Base-by-base conservation (phyloP, 345 rosid genomes). In the Turnera subulata region DNA sequence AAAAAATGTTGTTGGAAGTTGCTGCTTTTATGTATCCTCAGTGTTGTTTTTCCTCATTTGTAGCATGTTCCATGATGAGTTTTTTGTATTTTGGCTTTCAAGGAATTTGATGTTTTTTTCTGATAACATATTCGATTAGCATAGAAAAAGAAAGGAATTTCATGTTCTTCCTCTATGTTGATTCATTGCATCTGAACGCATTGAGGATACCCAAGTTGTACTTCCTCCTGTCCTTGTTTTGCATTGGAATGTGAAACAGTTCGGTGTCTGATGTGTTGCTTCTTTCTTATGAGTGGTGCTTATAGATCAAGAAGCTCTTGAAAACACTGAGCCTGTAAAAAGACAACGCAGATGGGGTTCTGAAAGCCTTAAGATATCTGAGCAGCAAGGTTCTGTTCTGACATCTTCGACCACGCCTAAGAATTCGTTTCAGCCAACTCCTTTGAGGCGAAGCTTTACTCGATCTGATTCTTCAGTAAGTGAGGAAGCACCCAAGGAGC, bases 331-430 rank as follows among this genome's bases (percentile, higher is more conserved):
- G 67, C 86, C 91, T 55, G 55, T 78, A n/a, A 94, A 94, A 78
- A 78, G 96, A 73, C 96, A 86, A 59, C 82, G 96, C 46, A 81
- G 76, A 64, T 94, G 99, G 99, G 85, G 81, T 76, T 66, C 99
- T 65, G 95, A 78, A 54, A 73, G 61, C 61, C 33, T 79, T 8
- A 84, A 82, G 77, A 76, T 76, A 52, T 73, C 84, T 33, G 99
- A 82, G 65, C 76, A 66, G 35, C 95, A 72, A 58, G 73, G 66
- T 61, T 38, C 81, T 44, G 73, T 63, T 73, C 65, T 60, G 21
- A 56, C 82, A 22, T 70, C 95, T 56, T 56, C 81, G 29, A 64
- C 75, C n/a, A 89, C 90, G 13, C 88, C 92, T 0, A 84, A 80
- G 72, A 79, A 71, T 1, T 37, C 68, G 15, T 44, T 43, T 51